Evolutionary conservation across 768 basidiomycete species (phyloP).

Genomic region (Inosperma sp.): DNA sequence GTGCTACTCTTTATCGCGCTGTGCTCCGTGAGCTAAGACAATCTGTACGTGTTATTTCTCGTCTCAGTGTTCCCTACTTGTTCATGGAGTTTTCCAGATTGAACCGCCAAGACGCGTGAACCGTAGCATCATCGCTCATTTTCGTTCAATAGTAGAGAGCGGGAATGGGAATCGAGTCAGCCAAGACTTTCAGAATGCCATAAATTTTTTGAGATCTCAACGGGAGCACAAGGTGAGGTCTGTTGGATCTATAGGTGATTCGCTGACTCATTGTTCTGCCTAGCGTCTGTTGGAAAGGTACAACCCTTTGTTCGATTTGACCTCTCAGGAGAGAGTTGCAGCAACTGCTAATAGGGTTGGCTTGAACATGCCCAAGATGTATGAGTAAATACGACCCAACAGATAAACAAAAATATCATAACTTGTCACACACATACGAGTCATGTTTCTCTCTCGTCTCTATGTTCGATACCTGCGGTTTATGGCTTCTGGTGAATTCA

Average conservation of each 20-base stretch:
- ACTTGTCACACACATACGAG: constrained; percentile 1
- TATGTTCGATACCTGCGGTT: constrained; percentile 25
- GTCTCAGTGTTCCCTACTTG: neutral
- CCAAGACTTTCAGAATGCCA: constrained; percentile 52
- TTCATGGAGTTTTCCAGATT: constrained; percentile 7
- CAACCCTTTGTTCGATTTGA: constrained; percentile 79
- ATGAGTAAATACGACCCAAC: constrained; percentile 10
- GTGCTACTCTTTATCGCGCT: constrained; percentile 42
- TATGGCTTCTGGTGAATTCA: constrained; percentile 21
- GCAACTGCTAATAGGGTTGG: constrained; percentile 88
- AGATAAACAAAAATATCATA: constrained; percentile 8
- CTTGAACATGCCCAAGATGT: constrained; percentile 65
- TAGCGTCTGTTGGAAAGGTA: constrained; percentile 81
- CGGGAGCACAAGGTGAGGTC: constrained; percentile 66
- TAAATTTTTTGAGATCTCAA: constrained; percentile 68
- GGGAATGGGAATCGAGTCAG: constrained; percentile 28
- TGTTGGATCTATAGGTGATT: neutral
- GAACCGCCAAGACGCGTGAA: constrained; percentile 40
- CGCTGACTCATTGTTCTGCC: neutral
- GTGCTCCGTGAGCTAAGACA: constrained; percentile 52
- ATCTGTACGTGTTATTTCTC: constrained; percentile 37
- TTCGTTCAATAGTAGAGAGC: constrained; percentile 53
- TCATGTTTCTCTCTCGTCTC: constrained; percentile 31
- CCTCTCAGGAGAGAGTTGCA: constrained; percentile 71
- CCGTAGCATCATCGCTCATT: constrained; percentile 40